Evolutionary conservation across 306 rosid genomes (phyloP).

Genomic region (Fragaria nilgerrensis): DNA sequence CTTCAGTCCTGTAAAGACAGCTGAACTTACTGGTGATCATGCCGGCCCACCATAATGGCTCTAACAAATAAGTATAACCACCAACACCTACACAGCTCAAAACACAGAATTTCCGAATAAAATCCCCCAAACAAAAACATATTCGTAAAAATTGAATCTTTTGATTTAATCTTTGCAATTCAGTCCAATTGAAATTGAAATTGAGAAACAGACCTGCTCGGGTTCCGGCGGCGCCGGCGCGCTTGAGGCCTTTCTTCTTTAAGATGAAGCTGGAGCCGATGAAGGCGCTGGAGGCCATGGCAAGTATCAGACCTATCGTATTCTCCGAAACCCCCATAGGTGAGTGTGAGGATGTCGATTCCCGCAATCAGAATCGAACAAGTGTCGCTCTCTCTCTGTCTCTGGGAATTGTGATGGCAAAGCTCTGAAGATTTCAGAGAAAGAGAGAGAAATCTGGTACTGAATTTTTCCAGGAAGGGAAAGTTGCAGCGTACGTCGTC

Average conservation of each 20-base stretch:
- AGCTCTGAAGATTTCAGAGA: neutral
- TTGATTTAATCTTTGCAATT: neutral
- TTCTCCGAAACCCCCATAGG: constrained; percentile 66
- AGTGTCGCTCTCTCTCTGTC: neutral
- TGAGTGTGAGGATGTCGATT: neutral
- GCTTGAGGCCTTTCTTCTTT: constrained; percentile 95
- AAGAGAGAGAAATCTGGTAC: neutral
- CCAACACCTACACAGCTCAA: constrained; percentile 64
- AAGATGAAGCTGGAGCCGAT: constrained; percentile 85
- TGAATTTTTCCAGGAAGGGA: neutral
- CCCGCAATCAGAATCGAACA: constrained; percentile 4
- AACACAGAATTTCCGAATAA: constrained; percentile 8
- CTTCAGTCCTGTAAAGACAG: neutral
- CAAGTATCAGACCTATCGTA: constrained; percentile 63
- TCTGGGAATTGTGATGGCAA: neutral
- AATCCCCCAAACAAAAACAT: neutral
- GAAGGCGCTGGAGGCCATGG: constrained; percentile 78
- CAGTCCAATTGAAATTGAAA: neutral
- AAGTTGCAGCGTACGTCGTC: constrained; percentile 24
- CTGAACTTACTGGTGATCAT: constrained; percentile 82
- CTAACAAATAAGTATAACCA: constrained; percentile 78
- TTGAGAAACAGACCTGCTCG: constrained; percentile 59
- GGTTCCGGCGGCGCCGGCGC: constrained; percentile 67
- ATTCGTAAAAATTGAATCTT: neutral
- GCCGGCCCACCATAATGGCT: constrained; percentile 99